Evolutionary conservation across 2,329 filamentous ascomycete genomes (phyloP).

Genomic region (Trichophyton mentagrophytes): DNA sequence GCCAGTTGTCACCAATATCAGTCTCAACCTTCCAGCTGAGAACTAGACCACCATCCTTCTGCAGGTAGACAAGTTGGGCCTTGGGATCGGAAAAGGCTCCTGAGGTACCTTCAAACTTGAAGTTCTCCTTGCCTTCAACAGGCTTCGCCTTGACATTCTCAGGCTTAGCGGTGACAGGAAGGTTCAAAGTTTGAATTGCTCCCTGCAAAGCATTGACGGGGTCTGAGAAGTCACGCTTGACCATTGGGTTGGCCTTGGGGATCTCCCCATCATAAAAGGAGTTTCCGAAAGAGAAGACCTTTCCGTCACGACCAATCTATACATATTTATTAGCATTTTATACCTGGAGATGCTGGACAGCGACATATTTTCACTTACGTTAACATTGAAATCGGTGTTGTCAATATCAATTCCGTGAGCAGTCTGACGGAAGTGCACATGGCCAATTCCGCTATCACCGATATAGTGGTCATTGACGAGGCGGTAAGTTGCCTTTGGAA

Average conservation of each 20-base stretch:
- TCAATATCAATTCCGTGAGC: conserved; percentile 10
- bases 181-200: conserved; percentile 4
- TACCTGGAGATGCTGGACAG: not conserved
- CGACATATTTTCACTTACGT: conserved; percentile 6
- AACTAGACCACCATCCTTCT: conserved; percentile 8
- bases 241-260: conserved; percentile 8
- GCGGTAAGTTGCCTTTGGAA: conserved; percentile 7
- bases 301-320: conserved; percentile 10
- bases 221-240: conserved; percentile 8
- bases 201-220: conserved; percentile 8
- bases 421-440: conserved; percentile 12
- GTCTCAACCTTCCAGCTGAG: conserved; percentile 12
- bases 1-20: conserved; percentile 12
- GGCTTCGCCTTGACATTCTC: conserved; percentile 5
- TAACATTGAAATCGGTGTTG: conserved; percentile 12
- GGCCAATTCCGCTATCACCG: conserved; percentile 9
- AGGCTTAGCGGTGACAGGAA: conserved; percentile 6
- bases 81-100: conserved; percentile 10
- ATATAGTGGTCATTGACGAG: conserved; percentile 11
- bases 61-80: conserved; percentile 9
- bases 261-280: conserved; percentile 9
- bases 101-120: conserved; percentile 10
- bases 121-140: conserved; percentile 4
- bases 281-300: conserved; percentile 12
- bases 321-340: not conserved